Evolutionary conservation across 352 stramenopile genomes (phyloP), one percentile per base, ranked within the genome.

Genomic region (Phytophthora lateralis): DNA sequence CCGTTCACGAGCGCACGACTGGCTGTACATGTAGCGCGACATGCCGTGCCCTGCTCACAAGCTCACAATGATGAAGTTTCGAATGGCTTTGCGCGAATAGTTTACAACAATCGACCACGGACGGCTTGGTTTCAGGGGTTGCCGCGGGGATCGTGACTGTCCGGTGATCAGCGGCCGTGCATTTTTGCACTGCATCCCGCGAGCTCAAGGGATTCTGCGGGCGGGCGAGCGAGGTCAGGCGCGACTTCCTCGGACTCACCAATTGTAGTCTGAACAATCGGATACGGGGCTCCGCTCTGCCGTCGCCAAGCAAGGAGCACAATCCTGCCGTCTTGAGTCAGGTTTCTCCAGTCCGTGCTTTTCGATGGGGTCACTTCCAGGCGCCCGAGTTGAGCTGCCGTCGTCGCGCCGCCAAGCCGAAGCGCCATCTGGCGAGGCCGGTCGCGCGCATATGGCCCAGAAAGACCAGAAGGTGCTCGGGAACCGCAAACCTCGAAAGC

Each of bases 401-500:
- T 51, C 44, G 44, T 67, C 34, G 41, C 14, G 51, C 59, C 44
- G 44, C 21, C 26, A 30, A 30, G 26, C 26, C 26, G 6, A 30
- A 30, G 32, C 4, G 4, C 32, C 32, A 38, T 38, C 32, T 38
- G 32, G 32, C 32, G 11, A 38, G 4, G 32, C 3, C 32, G 32
- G 32, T 9, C 32, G 32, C 32, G 27, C 38, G 24, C 35, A 29
- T 52, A 44, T 44, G 20, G 37, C 21, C 15, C 29, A 47, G 29
- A 39, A 58, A 41, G 55, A 45, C 54, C 51, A 68, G 60, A 59
- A 63, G 60, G 60, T 49, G 46, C 37, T 14, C 8, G 30, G 51
- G 51, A 70, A 63, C 38, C 32, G 46, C 18, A 56, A 66, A 55
- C 34, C 42, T 43, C 55, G 46, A 38, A 38, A 38, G 32, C 32